Evolutionary conservation across 2,329 filamentous ascomycete genomes (phyloP), one percentile per base, ranked within the genome.

Genomic region (Cephalotrichum gorgonifer): DNA sequence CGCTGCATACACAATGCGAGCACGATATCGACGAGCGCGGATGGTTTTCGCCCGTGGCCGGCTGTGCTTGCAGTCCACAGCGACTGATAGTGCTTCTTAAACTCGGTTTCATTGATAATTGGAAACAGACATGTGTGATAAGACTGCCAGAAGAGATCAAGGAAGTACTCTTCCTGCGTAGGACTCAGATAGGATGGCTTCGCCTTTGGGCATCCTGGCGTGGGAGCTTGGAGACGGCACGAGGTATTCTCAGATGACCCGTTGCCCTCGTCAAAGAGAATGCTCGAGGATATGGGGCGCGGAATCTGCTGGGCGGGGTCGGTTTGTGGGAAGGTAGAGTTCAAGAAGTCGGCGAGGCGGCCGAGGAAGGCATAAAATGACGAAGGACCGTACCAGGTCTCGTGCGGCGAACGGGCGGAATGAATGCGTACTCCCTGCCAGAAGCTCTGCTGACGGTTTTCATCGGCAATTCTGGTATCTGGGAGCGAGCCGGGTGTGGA

Each of bases 1-100:
- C 70, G 69, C 56, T 77, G 74, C 62, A 78, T 71, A 51, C 70
- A 73, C 9, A 77, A 50, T 0, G 74, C 74, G 15, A 78, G 57
- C 28, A 76, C 59, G 23, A 77, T 75, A 50, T 78, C 75, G 1
- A 74, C 70, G 1, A 78, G 61, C 2, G 74, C 66, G 3, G 73
- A 78, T 2, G 67, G 62, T 48, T 66, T 66, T 6, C 74, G 63
- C 6, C 48, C 51, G 8, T 51, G 49, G 11, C 55, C 51, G 8
- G 54, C 45, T 1, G n/a, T n/a, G n/a, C n/a, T n/a, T n/a, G 54
- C 51, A 49, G 49, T 57, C 65, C 68, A 72, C 7, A 74, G 58
- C 0, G 66, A 69, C 7, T 62, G 57, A 50, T 73, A 71, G 49
- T 73, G 63, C 8, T 60, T 60, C 44, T 61, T 64, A 50, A 75